These are phyloP conservation scores for Serendipita vermifera DNA, from an alignment of 768 basidiomycete species.

Conservation along the genomic window DNA sequence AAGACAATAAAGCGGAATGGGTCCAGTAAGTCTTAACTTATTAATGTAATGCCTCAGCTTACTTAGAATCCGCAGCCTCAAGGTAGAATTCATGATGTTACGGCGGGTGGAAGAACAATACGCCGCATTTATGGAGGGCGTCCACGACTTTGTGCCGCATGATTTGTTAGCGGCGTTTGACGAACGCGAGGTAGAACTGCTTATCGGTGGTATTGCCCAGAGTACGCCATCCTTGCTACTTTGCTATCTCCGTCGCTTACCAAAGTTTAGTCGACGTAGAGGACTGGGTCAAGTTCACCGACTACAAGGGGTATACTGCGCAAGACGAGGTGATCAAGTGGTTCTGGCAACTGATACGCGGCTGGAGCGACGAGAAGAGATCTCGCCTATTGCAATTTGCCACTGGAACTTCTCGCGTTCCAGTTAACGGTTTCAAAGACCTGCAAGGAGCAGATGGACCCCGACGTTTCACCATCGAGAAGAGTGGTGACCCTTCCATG, in stretches of 20 bases:
- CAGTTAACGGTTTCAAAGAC: conserved; percentile 86
- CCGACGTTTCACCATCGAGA: conserved; percentile 90
- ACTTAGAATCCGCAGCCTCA: conserved; percentile 87
- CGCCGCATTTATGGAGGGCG: conserved; percentile 67
- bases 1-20: conserved; percentile 95
- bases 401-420: conserved; percentile 82
- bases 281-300: conserved; percentile 87
- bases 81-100: conserved; percentile 90
- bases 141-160: conserved; percentile 11
- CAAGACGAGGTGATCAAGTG: conserved; percentile 93
- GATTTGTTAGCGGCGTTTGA: conserved; percentile 52
- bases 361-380: conserved; percentile 90
- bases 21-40: conserved; percentile 92
- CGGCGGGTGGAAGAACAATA: conserved; percentile 96
- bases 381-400: conserved; percentile 97
- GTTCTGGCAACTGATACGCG: conserved; percentile 99
- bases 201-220: conserved; percentile 95
- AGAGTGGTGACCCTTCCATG: too few species aligned
- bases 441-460: conserved; percentile 85
- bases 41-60: conserved; percentile 84
- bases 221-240: too few species aligned
- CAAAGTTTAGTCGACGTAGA: conserved; percentile 98
- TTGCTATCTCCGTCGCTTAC: too few species aligned
- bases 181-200: conserved; percentile 83
- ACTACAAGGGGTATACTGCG: conserved; percentile 76